phyloP scores from a whole-genome alignment of 139 green algal species.

The Auxenochlorella protothecoides region DNA sequence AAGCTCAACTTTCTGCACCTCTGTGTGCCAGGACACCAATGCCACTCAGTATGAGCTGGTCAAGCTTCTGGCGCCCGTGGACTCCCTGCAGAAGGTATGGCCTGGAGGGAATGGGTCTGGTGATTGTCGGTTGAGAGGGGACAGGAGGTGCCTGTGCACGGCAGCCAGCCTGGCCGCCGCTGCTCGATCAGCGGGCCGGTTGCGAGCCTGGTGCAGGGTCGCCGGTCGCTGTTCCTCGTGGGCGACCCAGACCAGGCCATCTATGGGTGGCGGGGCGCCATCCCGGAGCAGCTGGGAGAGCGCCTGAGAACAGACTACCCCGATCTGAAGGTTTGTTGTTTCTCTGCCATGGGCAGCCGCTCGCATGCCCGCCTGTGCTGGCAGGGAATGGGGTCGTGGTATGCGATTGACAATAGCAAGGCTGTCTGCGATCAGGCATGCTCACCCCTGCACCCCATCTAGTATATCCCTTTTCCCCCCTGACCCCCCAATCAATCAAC shows the following conservation, averaged over 20 bases:
- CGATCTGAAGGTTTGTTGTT: slow-evolving; percentile 1
- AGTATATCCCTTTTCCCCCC: neutral
- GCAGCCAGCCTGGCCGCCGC: too few species aligned
- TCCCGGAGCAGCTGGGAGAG: slow-evolving; percentile 34
- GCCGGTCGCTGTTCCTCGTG: slow-evolving; percentile 55
- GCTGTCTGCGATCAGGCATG: neutral
- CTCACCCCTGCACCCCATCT: slow-evolving; percentile 1
- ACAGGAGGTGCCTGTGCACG: too few species aligned
- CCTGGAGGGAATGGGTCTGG: too few species aligned
- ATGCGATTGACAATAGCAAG: neutral
- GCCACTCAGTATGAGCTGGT: slow-evolving; percentile 51
- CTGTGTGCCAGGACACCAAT: slow-evolving; percentile 48
- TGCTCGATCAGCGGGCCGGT: too few species aligned
- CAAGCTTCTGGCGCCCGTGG: slow-evolving; percentile 17
- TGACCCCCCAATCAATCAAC: neutral
- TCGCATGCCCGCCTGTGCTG: too few species aligned
- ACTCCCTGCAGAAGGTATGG: too few species aligned
- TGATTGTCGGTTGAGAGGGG: too few species aligned
- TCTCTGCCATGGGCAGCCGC: too few species aligned
- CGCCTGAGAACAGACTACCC: slow-evolving; percentile 26
- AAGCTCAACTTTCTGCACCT: too few species aligned
- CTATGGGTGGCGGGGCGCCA: slow-evolving; percentile 57
- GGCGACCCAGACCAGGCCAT: slow-evolving; percentile 77
- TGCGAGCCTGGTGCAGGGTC: too few species aligned
- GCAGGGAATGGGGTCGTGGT: neutral